phyloP scores from a whole-genome alignment of 495 filamentous ascomycete genomes.

The Neurospora sp. region DNA sequence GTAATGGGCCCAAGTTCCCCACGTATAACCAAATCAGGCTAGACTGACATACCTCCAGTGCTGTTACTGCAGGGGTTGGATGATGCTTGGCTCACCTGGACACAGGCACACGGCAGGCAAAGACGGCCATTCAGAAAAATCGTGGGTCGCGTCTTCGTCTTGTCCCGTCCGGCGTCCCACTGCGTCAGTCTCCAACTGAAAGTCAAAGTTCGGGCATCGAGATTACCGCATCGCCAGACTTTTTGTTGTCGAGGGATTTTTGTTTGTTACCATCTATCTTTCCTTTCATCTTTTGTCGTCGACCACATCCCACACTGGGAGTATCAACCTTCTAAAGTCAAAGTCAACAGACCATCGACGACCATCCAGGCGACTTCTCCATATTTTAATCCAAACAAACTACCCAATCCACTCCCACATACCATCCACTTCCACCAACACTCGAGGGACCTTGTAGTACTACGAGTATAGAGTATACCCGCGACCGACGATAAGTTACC shows the following conservation, averaged over 20 bases:
- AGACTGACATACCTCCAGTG: not conserved
- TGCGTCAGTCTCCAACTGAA: not conserved
- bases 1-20: constrained; percentile 21
- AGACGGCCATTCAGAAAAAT: constrained; percentile 13
- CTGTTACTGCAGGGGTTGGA: constrained; percentile 1
- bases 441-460: not conserved
- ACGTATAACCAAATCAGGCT: not conserved
- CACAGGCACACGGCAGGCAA: constrained; percentile 7
- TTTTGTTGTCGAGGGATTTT: not conserved
- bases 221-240: not conserved
- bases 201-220: not conserved
- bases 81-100: constrained; percentile 5
- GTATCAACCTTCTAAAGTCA: not conserved
- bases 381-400: not conserved
- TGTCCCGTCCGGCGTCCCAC: not conserved
- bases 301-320: not conserved
- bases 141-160: constrained; percentile 16
- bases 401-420: not conserved
- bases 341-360: not conserved
- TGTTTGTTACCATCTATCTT: not conserved
- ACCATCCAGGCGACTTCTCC: not conserved
- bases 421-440: not conserved
- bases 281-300: not conserved
- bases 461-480: not conserved
- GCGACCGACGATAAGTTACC: not conserved